Base-by-base conservation (phyloP, 441 rosid genomes). In the Jatropha multifida region DNA sequence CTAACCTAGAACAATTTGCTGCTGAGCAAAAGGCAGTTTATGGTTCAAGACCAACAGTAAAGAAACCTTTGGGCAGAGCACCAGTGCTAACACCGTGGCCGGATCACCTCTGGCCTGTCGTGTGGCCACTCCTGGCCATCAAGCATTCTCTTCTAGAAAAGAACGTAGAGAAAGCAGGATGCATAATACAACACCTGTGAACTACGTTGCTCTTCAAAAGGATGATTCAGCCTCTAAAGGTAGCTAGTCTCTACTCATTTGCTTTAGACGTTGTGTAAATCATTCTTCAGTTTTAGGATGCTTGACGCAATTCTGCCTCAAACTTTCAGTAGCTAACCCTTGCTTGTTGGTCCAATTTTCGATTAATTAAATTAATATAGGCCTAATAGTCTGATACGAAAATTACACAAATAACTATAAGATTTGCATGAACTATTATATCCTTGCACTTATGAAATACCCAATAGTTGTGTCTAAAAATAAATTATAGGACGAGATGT, bases 141-240 rank as follows among this genome's bases (percentile, higher is more conserved):
- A 77, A 15, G 85, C 80, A 13, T 23, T 78, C 63, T 90, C 93
- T 4, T 72, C 85, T 13, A 90, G 92, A 27, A 94, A 90, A 84
- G 93, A 88, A 51, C 88, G 85, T 9, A 83, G 87, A 74, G 93
- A 88, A 26, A 85, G 86, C 64, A 84, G 79, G 82, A 74, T 74
- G 62, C 85, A 83, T 72, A 64, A 78, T 13, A 77, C 72, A 4
- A 83, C 88, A 44, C 97, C 93, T 0, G 73, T 90, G 76, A 91
- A 94, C 85, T 93, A 87, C 55, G 97, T 91, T 68, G 93, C 97
- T 68, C 97, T 94, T 80, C 75, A 85, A 0, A 89, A 91, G 83
- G 93, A 92, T 27, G 94, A 88, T 76, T 58, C 81, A 5, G 58
- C 80, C 40, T 69, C 85, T 66, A 77, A 77, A 44, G 85, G 85